phyloP scores from a whole-genome alignment of 139 green algal genomes.

The Haematococcus lacustris region DNA sequence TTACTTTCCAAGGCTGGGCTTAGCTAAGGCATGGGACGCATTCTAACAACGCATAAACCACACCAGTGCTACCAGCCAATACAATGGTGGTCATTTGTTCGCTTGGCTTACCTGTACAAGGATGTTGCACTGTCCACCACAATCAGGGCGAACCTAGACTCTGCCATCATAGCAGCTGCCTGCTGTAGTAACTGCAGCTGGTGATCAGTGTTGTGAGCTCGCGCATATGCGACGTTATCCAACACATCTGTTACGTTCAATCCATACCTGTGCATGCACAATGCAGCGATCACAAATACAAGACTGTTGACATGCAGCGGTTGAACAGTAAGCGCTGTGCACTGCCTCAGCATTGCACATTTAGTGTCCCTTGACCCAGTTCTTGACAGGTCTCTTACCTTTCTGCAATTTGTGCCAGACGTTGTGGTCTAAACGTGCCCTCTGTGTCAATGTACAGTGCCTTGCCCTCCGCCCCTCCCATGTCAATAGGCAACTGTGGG shows the following conservation, averaged over 20 bases:
- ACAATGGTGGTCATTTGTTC: no score
- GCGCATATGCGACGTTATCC: constrained; percentile 97
- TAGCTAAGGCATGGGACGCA: no score
- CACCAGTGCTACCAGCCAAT: no score
- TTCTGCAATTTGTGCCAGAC: constrained; percentile 87
- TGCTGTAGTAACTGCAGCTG: constrained; percentile 77
- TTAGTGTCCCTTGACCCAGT: background rate
- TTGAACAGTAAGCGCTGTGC: no score
- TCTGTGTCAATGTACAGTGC: constrained; percentile 98
- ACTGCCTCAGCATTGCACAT: no score
- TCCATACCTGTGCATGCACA: constrained; percentile 56
- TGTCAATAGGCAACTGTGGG: constrained; percentile 75
- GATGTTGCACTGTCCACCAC: constrained; percentile 94
- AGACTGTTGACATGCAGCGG: no score
- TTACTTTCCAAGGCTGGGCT: no score
- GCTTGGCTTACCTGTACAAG: constrained; percentile 42
- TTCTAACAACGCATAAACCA: no score
- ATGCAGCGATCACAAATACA: no score
- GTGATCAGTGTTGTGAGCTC: constrained; percentile 98
- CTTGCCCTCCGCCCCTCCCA: constrained; percentile 95
- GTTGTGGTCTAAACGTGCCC: constrained; percentile 86
- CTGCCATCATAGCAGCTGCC: constrained; percentile 90
- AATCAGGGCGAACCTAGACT: constrained; percentile 85
- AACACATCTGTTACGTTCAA: constrained; percentile 86
- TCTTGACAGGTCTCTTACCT: constrained; percentile 31